A percentile compares a stretch with the other conserved stretches of the same genome.
These are phyloP conservation scores for Trichosanthes cucumerina DNA, from an alignment of 306 rosid species.

Conservation along the genomic window DNA sequence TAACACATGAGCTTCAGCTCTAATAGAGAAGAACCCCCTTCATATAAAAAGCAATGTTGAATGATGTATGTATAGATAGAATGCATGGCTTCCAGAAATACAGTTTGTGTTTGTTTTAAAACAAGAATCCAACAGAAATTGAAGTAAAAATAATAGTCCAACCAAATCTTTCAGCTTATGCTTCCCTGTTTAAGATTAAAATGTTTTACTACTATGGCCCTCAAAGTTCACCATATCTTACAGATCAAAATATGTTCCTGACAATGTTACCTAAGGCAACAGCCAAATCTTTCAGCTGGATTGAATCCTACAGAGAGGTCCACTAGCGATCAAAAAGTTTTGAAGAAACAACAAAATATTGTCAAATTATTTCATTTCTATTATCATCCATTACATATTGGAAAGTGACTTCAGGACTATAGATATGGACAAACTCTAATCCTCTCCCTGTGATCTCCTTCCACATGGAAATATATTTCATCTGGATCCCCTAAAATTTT, in stretches of 20 bases:
- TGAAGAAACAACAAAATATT: slow-evolving; percentile 7
- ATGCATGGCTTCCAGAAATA: not conserved
- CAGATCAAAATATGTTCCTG: slow-evolving; percentile 4
- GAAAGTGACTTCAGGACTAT: not conserved
- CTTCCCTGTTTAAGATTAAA: not conserved
- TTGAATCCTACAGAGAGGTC: slow-evolving; percentile 1
- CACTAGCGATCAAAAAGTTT: not conserved
- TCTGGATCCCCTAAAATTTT: not conserved
- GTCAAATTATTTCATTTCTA: slow-evolving; percentile 1
- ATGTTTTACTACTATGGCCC: slow-evolving; percentile 6
- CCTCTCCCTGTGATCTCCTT: not conserved
- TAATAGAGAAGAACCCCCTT: not conserved
- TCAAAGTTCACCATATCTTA: not conserved
- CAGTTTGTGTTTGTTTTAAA: not conserved
- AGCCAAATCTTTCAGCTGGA: slow-evolving; percentile 14
- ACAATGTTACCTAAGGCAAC: slow-evolving; percentile 2
- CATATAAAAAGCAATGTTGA: not conserved
- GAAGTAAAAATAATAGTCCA: not conserved
- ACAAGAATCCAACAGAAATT: not conserved
- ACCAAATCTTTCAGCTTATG: not conserved
- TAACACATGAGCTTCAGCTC: not conserved
- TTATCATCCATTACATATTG: slow-evolving; percentile 9
- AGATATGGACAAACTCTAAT: slow-evolving; percentile 10
- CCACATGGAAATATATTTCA: slow-evolving; percentile 8
- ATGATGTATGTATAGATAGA: not conserved